Evolutionary conservation across 106 monocot species (phyloP).

Genomic region (Amphibolis antarctica): DNA sequence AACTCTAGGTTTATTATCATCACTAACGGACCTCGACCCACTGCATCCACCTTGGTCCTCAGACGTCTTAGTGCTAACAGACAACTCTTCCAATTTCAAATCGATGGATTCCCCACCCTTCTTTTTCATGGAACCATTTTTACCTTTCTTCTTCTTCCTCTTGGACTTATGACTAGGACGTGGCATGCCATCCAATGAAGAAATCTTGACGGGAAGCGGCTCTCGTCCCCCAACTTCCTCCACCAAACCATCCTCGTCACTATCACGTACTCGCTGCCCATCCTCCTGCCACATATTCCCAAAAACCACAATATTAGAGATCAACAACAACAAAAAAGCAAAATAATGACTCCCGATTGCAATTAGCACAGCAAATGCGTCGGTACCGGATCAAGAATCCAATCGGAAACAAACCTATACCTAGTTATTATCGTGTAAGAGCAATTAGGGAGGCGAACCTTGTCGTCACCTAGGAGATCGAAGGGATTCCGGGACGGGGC

Average conservation of each 20-base stretch:
- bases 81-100: slow-evolving; percentile 57
- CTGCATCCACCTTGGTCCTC: slow-evolving; percentile 1
- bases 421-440: background rate
- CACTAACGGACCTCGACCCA: slow-evolving; percentile 8
- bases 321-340: too few relatives aligned
- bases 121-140: slow-evolving; percentile 16
- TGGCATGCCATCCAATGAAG: slow-evolving; percentile 13
- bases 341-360: background rate
- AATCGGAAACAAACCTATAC: background rate
- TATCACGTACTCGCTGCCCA: slow-evolving; percentile 28
- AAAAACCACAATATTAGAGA: background rate
- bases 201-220: slow-evolving; percentile 9
- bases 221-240: slow-evolving; percentile 6
- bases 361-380: background rate
- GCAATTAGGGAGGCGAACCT: slow-evolving; percentile 10
- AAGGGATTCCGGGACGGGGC: slow-evolving; percentile 31
- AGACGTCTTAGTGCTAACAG: slow-evolving; percentile 26
- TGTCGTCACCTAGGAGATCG: slow-evolving; percentile 30
- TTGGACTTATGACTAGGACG: slow-evolving; percentile 45
- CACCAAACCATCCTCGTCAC: slow-evolving; percentile 10
- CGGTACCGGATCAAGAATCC: background rate
- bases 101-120: slow-evolving; percentile 43
- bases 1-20: slow-evolving; percentile 8
- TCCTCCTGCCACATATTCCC: slow-evolving; percentile 34
- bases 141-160: slow-evolving; percentile 92